Evolutionary conservation across 305 asterid genomes (phyloP).

Genomic region (Caryopteris hybrid): DNA sequence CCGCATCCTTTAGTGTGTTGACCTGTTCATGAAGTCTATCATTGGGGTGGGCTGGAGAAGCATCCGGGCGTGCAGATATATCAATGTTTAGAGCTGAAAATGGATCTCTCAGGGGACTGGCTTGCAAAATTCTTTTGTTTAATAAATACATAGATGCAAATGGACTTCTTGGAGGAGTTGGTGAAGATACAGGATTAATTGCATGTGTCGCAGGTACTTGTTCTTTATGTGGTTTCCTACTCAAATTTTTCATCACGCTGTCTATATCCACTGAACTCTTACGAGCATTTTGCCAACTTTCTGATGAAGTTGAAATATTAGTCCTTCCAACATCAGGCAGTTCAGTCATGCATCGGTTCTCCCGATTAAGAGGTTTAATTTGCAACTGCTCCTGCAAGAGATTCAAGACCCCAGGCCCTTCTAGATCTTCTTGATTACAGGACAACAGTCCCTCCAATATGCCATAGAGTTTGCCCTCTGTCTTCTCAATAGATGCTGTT

Average conservation of each 20-base stretch:
- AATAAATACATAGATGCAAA: conserved; percentile 52
- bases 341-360: conserved; percentile 36
- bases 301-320: conserved; percentile 36
- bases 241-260: conserved; percentile 36
- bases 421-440: conserved; percentile 46
- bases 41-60: conserved; percentile 22
- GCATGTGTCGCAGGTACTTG: conserved; percentile 27
- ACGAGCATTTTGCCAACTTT: conserved; percentile 32
- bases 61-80: conserved; percentile 23
- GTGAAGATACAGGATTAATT: conserved; percentile 37
- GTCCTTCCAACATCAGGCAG: conserved; percentile 39
- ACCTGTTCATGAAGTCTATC: conserved; percentile 32
- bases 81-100: conserved; percentile 53
- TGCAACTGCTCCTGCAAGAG: conserved; percentile 66
- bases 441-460: conserved; percentile 56
- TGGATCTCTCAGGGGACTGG: conserved; percentile 53
- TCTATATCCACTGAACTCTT: conserved; percentile 39
- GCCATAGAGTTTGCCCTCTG: conserved; percentile 27
- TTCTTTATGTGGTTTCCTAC: conserved; percentile 25
- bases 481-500: conserved; percentile 38
- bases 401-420: conserved; percentile 53
- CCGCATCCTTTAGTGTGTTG: conserved; percentile 25
- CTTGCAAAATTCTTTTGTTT: conserved; percentile 40
- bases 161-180: conserved; percentile 69
- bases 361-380: conserved; percentile 58